Percentiles rank a stretch among this genome's conserved stretches.
Conservation (phyloP, 345 rosid species). For the Lepidium sativum region DNA sequence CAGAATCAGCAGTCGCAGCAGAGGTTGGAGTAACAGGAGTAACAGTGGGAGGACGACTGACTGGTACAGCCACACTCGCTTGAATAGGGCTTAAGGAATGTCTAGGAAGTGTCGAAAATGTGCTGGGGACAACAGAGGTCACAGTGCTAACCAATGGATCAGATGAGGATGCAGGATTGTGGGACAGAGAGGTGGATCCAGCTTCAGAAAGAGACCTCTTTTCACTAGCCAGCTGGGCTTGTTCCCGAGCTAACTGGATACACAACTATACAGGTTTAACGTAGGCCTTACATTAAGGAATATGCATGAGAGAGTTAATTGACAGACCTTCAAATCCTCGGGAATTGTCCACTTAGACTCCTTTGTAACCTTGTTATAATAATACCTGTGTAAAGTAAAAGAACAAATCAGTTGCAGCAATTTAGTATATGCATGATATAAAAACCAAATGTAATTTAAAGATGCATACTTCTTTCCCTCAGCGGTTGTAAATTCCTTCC, state of each 20-base stretch:
- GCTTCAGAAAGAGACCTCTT: constrained; percentile 36
- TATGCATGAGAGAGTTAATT: constrained; percentile 11
- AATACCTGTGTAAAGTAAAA: constrained; percentile 51
- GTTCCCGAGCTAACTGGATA: constrained; percentile 92
- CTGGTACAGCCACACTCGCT: constrained; percentile 45
- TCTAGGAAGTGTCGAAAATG: constrained; percentile 28
- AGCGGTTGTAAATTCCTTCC: constrained; percentile 92
- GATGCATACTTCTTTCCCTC: constrained; percentile 77
- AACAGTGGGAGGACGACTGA: constrained; percentile 33
- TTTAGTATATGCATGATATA: neutral
- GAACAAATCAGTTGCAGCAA: constrained; percentile 2
- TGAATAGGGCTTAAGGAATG: constrained; percentile 57
- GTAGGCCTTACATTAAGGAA: neutral
- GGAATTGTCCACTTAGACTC: constrained; percentile 97
- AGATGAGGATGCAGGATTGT: constrained; percentile 36
- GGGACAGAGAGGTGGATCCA: constrained; percentile 38
- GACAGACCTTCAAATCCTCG: constrained; percentile 79
- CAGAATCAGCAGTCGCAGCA: constrained; percentile 31
- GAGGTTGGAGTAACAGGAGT: constrained; percentile 34
- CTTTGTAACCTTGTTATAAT: constrained; percentile 87
- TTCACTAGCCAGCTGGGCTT: constrained; percentile 48
- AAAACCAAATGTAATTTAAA: constrained; percentile 2
- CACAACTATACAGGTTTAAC: constrained; percentile 19
- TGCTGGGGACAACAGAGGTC: constrained; percentile 38
- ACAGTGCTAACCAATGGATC: constrained; percentile 32